Conservation (phyloP, 176 grass and related monocot genomes). For the Lolium rigidum region DNA sequence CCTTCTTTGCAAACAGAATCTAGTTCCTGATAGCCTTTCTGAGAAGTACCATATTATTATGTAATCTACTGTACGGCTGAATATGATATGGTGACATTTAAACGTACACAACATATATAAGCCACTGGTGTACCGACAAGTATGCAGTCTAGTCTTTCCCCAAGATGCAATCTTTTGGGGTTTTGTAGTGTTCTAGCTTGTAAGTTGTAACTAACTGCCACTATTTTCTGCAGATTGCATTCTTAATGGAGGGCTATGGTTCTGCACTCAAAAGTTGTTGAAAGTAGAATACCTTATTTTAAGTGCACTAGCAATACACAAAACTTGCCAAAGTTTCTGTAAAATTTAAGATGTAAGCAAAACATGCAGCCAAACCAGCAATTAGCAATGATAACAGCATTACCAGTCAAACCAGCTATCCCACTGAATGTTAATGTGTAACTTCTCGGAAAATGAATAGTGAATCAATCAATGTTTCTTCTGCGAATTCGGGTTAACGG, state of each 20-base stretch:
- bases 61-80: background rate
- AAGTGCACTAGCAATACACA: background rate
- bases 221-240: background rate
- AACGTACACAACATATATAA: background rate
- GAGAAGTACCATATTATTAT: conserved; percentile 22
- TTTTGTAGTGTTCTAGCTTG: no score
- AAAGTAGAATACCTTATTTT: background rate
- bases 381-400: background rate
- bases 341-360: background rate
- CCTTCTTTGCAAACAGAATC: conserved; percentile 44
- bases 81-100: conserved; percentile 35
- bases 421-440: background rate
- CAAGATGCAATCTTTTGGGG: no score
- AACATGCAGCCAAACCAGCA: background rate
- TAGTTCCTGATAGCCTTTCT: conserved; percentile 31
- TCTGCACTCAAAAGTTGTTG: conserved; percentile 28
- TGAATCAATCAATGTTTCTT: background rate
- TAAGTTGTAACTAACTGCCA: no score
- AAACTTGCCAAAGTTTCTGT: background rate
- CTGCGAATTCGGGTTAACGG: no score
- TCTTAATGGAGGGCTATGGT: conserved; percentile 1
- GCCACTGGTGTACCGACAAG: conserved; percentile 24
- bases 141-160: background rate
- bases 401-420: background rate
- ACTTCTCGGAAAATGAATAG: background rate